Evolutionary conservation across 805 yeast species (phyloP).

Genomic region (Candida ponderosae): DNA sequence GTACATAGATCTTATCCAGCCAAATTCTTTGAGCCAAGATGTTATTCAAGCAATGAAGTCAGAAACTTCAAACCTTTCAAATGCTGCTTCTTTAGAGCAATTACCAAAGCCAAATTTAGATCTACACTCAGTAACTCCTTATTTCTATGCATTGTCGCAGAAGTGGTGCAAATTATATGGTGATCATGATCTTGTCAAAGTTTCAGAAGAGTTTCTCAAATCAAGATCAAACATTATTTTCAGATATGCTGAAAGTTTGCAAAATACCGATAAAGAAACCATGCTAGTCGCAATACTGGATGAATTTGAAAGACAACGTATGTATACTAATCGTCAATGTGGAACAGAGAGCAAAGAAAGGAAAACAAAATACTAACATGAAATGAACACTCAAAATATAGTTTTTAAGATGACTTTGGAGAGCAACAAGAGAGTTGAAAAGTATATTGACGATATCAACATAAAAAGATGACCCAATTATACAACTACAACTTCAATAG

Average conservation of each 20-base stretch:
- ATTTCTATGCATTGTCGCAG: slow-evolving; percentile 62
- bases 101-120: slow-evolving; percentile 33
- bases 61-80: slow-evolving; percentile 36
- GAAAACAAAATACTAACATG: too few relatives aligned
- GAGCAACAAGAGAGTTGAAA: slow-evolving; percentile 33
- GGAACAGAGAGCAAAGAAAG: too few relatives aligned
- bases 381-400: neutral
- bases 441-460: slow-evolving; percentile 1
- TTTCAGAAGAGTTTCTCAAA: slow-evolving; percentile 44
- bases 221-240: slow-evolving; percentile 64
- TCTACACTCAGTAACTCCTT: slow-evolving; percentile 53
- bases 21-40: slow-evolving; percentile 55
- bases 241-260: slow-evolving; percentile 45
- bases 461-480: neutral
- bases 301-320: slow-evolving; percentile 55
- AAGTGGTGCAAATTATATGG: slow-evolving; percentile 72
- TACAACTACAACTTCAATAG: neutral
- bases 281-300: slow-evolving; percentile 63
- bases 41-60: slow-evolving; percentile 81
- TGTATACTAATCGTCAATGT: slow-evolving; percentile 5
- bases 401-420: slow-evolving; percentile 47
- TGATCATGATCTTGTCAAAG: slow-evolving; percentile 53
- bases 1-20: slow-evolving; percentile 62
- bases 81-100: neutral
- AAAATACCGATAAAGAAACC: slow-evolving; percentile 35